Conservation (phyloP, 352 stramenopile species). For the Globisporangium irregulare region DNA sequence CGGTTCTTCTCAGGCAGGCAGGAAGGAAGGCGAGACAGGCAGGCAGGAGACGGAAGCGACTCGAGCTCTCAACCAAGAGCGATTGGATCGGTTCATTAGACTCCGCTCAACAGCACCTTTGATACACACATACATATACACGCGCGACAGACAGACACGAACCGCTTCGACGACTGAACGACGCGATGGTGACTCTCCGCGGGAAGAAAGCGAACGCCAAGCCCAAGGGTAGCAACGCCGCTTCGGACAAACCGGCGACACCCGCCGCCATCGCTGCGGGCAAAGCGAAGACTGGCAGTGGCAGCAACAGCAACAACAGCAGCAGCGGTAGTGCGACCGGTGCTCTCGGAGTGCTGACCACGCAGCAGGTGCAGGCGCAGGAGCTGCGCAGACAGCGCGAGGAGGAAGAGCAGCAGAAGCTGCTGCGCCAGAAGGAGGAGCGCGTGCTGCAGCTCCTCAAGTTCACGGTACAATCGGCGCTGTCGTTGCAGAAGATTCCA, state of each 20-base stretch:
- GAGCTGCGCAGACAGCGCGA: slow-evolving; percentile 25
- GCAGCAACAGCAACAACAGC: not conserved
- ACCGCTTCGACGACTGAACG: not conserved
- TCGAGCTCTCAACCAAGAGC: not conserved
- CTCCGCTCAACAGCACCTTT: not conserved
- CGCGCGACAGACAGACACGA: not conserved
- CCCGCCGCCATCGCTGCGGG: slow-evolving; percentile 16
- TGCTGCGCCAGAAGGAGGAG: slow-evolving; percentile 39
- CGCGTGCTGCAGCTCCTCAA: slow-evolving; percentile 40
- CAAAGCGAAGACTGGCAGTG: slow-evolving; percentile 23
- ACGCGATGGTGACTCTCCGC: slow-evolving; percentile 64
- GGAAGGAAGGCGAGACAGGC: not conserved
- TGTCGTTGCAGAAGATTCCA: slow-evolving; percentile 25
- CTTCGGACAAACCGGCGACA: slow-evolving; percentile 33
- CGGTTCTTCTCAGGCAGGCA: not conserved
- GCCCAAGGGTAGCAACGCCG: slow-evolving; percentile 42
- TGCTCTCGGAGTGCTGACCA: not conserved
- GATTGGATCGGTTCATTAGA: not conserved
- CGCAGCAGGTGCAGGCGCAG: slow-evolving; percentile 22
- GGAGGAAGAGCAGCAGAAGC: slow-evolving; percentile 25
- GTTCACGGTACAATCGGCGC: slow-evolving; percentile 43
- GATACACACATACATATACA: not conserved
- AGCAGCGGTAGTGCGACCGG: not conserved
- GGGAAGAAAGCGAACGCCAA: slow-evolving; percentile 70
- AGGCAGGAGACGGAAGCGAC: not conserved